Evolutionary conservation across 495 filamentous ascomycete genomes (phyloP).

Genomic region (Trichocladium antarcticum): DNA sequence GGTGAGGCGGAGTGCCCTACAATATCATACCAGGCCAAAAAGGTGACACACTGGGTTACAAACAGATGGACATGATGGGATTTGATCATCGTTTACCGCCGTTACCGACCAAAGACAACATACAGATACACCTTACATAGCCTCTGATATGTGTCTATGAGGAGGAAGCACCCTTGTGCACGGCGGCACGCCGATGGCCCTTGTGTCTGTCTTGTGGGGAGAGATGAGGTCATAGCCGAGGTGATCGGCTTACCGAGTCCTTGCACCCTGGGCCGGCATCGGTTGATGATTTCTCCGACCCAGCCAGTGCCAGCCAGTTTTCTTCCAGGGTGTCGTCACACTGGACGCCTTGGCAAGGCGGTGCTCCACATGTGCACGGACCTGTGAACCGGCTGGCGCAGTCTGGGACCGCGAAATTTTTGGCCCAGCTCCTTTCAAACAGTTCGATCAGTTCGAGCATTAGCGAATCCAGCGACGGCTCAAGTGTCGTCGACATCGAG

Average conservation of each 20-base stretch:
- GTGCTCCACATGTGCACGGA: constrained; percentile 5
- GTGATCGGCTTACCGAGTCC: not conserved
- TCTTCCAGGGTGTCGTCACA: not conserved
- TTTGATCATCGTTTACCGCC: too few relatives aligned
- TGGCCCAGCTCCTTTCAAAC: constrained; percentile 17
- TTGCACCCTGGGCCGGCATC: not conserved
- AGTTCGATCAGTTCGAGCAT: not conserved
- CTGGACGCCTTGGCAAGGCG: not conserved
- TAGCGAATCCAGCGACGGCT: constrained; percentile 6
- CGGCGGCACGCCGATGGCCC: too few relatives aligned
- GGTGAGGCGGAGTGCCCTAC: too few relatives aligned
- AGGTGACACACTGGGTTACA: too few relatives aligned
- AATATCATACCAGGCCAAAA: too few relatives aligned
- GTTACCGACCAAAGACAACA: too few relatives aligned
- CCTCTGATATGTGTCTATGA: too few relatives aligned
- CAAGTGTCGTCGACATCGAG: constrained; percentile 3
- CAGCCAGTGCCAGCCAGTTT: not conserved
- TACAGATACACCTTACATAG: too few relatives aligned
- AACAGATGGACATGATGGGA: too few relatives aligned
- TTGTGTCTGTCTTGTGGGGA: too few relatives aligned
- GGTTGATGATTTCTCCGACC: constrained; percentile 13
- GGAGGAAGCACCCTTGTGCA: too few relatives aligned
- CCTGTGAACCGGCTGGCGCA: constrained; percentile 7
- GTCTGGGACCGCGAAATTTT: constrained; percentile 24
- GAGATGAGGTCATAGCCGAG: too few relatives aligned